phyloP scores from a whole-genome alignment of 768 basidiomycete species.

The Lactarius hengduanensis region DNA sequence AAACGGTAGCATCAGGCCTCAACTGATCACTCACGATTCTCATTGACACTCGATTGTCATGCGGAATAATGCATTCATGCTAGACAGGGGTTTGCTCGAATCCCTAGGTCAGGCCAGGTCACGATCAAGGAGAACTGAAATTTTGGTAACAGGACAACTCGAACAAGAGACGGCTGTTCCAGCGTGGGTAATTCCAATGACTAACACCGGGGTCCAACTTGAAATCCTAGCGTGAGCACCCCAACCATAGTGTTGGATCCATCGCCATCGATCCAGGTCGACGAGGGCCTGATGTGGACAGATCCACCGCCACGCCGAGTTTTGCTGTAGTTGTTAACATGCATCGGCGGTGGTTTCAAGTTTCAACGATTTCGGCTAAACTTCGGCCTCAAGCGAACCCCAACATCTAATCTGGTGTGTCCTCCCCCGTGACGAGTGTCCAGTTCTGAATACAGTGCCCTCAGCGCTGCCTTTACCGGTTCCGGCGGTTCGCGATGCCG shows the following conservation, averaged over 20 bases:
- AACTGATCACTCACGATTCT: background rate
- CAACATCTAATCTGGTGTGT: background rate
- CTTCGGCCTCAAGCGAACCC: background rate
- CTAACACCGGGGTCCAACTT: background rate
- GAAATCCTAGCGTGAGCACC: background rate
- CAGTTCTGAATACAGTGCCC: background rate
- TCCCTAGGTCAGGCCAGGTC: background rate
- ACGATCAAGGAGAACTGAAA: background rate
- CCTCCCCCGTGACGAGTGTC: background rate
- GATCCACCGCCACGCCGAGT: background rate
- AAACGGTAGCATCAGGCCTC: background rate
- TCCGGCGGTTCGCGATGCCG: background rate
- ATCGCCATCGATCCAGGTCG: background rate
- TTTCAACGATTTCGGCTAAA: background rate
- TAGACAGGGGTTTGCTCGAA: background rate
- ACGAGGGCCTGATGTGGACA: background rate
- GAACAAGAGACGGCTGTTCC: background rate
- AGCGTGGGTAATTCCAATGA: background rate
- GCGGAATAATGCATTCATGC: background rate
- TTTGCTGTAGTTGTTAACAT: background rate
- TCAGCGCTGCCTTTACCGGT: background rate
- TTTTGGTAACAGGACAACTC: background rate
- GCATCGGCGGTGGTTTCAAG: too few relatives aligned
- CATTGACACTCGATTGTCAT: background rate
- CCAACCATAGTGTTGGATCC: background rate